phyloP scores from a whole-genome alignment of 768 basidiomycete genomes.

The Lyophyllum atratum region DNA sequence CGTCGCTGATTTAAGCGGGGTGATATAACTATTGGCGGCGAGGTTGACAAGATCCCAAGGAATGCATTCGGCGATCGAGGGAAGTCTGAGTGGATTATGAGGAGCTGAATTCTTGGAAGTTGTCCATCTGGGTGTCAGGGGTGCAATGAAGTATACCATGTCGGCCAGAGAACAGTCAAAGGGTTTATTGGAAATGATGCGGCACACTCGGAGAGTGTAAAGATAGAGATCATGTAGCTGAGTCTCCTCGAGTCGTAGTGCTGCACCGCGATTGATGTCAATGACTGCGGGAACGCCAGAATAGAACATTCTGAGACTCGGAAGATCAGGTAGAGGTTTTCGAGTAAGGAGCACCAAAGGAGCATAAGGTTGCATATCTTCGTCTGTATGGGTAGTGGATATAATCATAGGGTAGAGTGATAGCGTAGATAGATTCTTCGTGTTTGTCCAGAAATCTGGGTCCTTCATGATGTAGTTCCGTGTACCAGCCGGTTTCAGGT shows the following conservation, averaged over 20 bases:
- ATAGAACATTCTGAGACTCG: slow-evolving; percentile 61
- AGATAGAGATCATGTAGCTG: slow-evolving; percentile 50
- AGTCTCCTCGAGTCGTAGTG: slow-evolving; percentile 48
- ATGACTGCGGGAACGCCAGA: slow-evolving; percentile 46
- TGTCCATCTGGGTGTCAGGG: slow-evolving; percentile 47
- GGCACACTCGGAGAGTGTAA: slow-evolving; percentile 67
- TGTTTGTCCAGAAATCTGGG: slow-evolving; percentile 70
- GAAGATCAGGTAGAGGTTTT: slow-evolving; percentile 60
- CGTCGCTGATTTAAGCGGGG: slow-evolving; percentile 43
- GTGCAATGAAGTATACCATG: slow-evolving; percentile 69
- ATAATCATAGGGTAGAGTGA: slow-evolving; percentile 63
- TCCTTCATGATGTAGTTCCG: slow-evolving; percentile 57
- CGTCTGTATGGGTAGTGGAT: slow-evolving; percentile 31
- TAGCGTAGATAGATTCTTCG: slow-evolving; percentile 23
- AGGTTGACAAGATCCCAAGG: slow-evolving; percentile 63
- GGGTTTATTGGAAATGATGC: slow-evolving; percentile 68
- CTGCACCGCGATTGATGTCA: slow-evolving; percentile 45
- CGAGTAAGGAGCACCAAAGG: slow-evolving; percentile 71
- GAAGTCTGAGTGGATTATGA: slow-evolving; percentile 22
- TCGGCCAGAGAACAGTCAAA: slow-evolving; percentile 53
- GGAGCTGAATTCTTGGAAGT: slow-evolving; percentile 21
- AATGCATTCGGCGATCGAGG: slow-evolving; percentile 47
- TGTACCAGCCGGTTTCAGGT: slow-evolving; percentile 40
- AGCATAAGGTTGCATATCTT: slow-evolving; percentile 40
- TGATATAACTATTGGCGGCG: slow-evolving; percentile 54